Evolutionary conservation across 1,284 basidiomycete genomes (phyloP).

Genomic region (Trichosporon inkin): DNA sequence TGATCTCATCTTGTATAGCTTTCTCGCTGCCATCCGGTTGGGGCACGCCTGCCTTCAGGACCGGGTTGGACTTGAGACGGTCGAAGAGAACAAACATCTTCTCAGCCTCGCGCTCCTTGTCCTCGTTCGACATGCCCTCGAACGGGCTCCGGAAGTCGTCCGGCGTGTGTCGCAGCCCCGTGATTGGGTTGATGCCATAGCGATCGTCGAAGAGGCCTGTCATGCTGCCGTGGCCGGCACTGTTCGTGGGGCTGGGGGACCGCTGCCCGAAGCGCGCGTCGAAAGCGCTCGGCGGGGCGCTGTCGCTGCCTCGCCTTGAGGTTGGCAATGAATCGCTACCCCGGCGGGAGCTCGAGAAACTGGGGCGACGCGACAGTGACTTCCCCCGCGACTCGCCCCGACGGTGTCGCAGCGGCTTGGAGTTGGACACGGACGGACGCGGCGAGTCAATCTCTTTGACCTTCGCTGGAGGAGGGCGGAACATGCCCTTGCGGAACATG

Average conservation of each 20-base stretch:
- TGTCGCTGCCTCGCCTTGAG: not conserved
- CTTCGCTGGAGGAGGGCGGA: conserved; percentile 55
- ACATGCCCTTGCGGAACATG: conserved; percentile 80
- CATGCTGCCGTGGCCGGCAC: no score
- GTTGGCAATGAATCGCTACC: not conserved
- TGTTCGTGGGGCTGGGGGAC: not conserved
- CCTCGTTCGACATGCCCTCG: conserved; percentile 76
- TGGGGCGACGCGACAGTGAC: not conserved
- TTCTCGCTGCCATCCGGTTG: conserved; percentile 24
- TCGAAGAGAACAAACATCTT: conserved; percentile 84
- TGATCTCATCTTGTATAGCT: conserved; percentile 56
- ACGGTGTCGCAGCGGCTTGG: not conserved
- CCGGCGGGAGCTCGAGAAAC: not conserved
- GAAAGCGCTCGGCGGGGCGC: not conserved
- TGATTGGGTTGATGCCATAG: conserved; percentile 63
- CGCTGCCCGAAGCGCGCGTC: not conserved
- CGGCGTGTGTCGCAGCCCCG: conserved; percentile 56
- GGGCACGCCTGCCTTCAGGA: conserved; percentile 44
- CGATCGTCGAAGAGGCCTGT: not conserved
- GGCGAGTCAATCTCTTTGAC: conserved; percentile 51
- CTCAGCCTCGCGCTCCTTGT: conserved; percentile 86
- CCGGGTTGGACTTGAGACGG: conserved; percentile 65
- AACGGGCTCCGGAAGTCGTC: conserved; percentile 37
- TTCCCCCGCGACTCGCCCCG: not conserved
- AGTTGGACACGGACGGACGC: not conserved